Evolutionary conservation across 2,329 filamentous ascomycete genomes (phyloP).

Genomic region (Penicillium sclerotigenum): DNA sequence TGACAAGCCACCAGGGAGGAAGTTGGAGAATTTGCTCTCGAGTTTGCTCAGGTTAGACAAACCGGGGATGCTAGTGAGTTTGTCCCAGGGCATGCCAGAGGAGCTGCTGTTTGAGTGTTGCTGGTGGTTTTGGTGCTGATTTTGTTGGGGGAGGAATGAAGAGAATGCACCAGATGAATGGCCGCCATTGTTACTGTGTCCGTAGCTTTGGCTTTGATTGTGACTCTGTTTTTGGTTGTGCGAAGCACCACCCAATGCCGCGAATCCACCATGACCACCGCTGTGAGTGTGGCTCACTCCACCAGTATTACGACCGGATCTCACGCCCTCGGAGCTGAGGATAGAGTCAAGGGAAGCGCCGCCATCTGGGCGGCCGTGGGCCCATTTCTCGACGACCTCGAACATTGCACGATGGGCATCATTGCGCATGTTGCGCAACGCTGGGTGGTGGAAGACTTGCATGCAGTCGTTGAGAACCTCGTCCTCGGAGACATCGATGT

Average conservation of each 20-base stretch:
- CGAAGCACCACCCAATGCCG: slow-evolving; percentile 23
- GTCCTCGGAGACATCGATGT: slow-evolving; percentile 75
- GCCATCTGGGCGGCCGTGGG: slow-evolving; percentile 64
- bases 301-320: slow-evolving; percentile 66
- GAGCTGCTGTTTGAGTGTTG: slow-evolving; percentile 18
- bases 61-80: slow-evolving; percentile 28
- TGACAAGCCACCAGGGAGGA: slow-evolving; percentile 27
- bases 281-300: slow-evolving; percentile 35
- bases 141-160: slow-evolving; percentile 22
- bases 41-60: slow-evolving; percentile 39
- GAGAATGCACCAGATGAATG: slow-evolving; percentile 18
- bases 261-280: slow-evolving; percentile 24
- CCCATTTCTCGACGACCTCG: slow-evolving; percentile 78
- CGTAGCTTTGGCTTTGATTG: slow-evolving; percentile 10
- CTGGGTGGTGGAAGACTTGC: slow-evolving; percentile 86
- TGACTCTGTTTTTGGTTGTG: slow-evolving; percentile 20
- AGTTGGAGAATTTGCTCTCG: slow-evolving; percentile 30
- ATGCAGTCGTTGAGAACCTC: slow-evolving; percentile 80
- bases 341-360: slow-evolving; percentile 66
- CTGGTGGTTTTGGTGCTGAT: slow-evolving; percentile 4
- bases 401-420: slow-evolving; percentile 90
- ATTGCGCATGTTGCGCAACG: slow-evolving; percentile 68
- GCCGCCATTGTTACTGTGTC: slow-evolving; percentile 8
- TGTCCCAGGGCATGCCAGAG: slow-evolving; percentile 24
- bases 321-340: slow-evolving; percentile 81